Evolutionary conservation across 768 basidiomycete genomes (phyloP), one percentile per base, ranked within the genome.

Genomic region (Scleroderma citrinum): DNA sequence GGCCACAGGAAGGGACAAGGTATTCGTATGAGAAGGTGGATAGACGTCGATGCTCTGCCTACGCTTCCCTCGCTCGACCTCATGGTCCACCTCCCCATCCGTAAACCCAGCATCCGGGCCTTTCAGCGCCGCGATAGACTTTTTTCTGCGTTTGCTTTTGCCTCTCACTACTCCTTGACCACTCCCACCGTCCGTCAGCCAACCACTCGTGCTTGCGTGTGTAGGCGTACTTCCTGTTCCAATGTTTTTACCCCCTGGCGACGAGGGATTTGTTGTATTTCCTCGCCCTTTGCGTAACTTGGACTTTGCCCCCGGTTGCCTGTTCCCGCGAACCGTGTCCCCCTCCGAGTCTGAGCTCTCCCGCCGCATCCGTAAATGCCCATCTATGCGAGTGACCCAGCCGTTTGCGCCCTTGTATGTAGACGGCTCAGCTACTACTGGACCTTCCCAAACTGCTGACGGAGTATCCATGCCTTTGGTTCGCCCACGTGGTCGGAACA

Each of bases 341-440:
- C 16, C 23, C 10, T 64, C 63, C 2, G 51, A 48, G 20, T 63
- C 65, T 4, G 56, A 61, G 29, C 53, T 48, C 12, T 48, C 40
- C 2, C 12, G 35, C 13, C 46, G 31, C 16, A 30, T 19, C 17
- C 44, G 48, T 29, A 63, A 38, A 42, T 58, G 24, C 3, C 54
- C 54, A 32, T 65, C 65, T 39, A 64, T 65, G 29, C 64, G 47
- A 16, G 65, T 63, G n/a, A 63, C 57, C 66, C 66, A 67, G 3
- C 55, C 34, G 7, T 36, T 42, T 12, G 40, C 50, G 7, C 31
- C n/a, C 32, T 37, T 46, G 10, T 14, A 31, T 3, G 26, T 13
- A 16, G 13, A 5, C 5, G 56, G 48, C 12, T 60, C 48, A 30
- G 49, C 23, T 17, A 23, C 17, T 11, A 26, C 13, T 17, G 30